phyloP scores from a whole-genome alignment of 495 filamentous ascomycete genomes.

The Penicillium angulare region DNA sequence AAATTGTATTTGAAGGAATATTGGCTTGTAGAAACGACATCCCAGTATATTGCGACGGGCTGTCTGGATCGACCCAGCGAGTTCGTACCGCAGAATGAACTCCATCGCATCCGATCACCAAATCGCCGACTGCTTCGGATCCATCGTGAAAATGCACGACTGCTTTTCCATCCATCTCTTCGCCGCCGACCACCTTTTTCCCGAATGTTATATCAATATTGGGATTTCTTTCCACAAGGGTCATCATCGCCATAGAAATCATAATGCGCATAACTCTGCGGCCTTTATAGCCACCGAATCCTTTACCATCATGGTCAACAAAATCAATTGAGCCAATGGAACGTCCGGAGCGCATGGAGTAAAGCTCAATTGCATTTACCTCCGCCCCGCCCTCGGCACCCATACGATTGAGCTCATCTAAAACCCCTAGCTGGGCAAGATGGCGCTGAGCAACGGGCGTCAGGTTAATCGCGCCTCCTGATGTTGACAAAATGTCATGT shows the following conservation, averaged over 20 bases:
- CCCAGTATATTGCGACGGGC: constrained; percentile 53
- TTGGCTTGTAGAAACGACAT: constrained; percentile 55
- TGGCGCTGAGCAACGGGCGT: constrained; percentile 60
- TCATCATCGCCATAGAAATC: constrained; percentile 46
- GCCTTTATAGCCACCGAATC: constrained; percentile 44
- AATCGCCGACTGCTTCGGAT: constrained; percentile 44
- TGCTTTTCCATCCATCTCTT: constrained; percentile 41
- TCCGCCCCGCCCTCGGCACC: constrained; percentile 44
- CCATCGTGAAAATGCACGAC: constrained; percentile 52
- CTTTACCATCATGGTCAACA: constrained; percentile 34
- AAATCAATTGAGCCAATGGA: constrained; percentile 46
- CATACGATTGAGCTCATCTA: constrained; percentile 41
- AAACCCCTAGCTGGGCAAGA: constrained; percentile 54
- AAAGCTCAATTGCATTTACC: constrained; percentile 53
- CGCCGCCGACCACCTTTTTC: constrained; percentile 37
- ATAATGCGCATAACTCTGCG: constrained; percentile 48
- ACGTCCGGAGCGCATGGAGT: constrained; percentile 50
- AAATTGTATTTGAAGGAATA: constrained; percentile 29
- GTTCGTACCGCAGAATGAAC: constrained; percentile 58
- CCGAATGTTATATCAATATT: constrained; percentile 41
- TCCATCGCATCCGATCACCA: constrained; percentile 62
- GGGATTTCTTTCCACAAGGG: constrained; percentile 36
- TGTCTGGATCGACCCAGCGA: constrained; percentile 49
- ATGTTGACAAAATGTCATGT: constrained; percentile 52
- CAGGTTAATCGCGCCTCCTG: constrained; percentile 62